Evolutionary conservation across 148 eudicot species (phyloP).

Genomic region (Vaccinium vitisidaea): DNA sequence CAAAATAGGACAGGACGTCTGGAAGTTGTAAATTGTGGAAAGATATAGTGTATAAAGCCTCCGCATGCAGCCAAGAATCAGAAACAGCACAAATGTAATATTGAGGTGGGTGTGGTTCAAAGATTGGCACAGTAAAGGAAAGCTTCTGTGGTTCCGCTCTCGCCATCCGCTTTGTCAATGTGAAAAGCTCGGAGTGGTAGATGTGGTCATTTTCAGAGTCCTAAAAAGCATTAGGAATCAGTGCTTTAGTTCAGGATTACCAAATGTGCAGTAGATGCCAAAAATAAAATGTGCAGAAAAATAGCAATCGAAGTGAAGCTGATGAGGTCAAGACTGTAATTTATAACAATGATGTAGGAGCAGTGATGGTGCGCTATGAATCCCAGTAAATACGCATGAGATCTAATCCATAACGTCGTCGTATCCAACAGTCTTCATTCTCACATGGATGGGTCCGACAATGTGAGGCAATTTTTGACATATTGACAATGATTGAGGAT

Average conservation of each 20-base stretch:
- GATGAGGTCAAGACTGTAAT: background rate
- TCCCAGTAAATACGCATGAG: background rate
- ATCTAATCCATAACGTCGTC: background rate
- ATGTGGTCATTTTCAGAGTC: constrained; percentile 98
- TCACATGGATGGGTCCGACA: background rate
- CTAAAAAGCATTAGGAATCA: constrained; percentile 32
- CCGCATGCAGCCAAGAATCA: constrained; percentile 94
- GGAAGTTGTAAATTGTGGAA: constrained; percentile 90
- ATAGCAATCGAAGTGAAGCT: background rate
- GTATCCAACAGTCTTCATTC: background rate
- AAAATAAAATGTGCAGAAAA: background rate
- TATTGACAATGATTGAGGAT: background rate
- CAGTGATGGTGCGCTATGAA: background rate
- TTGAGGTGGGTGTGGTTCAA: constrained; percentile 99
- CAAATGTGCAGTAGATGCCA: background rate
- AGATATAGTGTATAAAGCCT: constrained; percentile 83
- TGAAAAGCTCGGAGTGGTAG: constrained; percentile 92
- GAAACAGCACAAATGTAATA: constrained; percentile 93
- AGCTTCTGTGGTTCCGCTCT: constrained; percentile 88
- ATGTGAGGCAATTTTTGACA: background rate
- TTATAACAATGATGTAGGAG: background rate
- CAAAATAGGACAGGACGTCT: constrained; percentile 60
- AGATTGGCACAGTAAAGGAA: constrained; percentile 93
- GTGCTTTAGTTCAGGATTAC: background rate
- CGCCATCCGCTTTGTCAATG: constrained; percentile 78